Evolutionary conservation across 352 stramenopile genomes (phyloP), one percentile per base, ranked within the genome.

Genomic region (Globisporangium irregulare): DNA sequence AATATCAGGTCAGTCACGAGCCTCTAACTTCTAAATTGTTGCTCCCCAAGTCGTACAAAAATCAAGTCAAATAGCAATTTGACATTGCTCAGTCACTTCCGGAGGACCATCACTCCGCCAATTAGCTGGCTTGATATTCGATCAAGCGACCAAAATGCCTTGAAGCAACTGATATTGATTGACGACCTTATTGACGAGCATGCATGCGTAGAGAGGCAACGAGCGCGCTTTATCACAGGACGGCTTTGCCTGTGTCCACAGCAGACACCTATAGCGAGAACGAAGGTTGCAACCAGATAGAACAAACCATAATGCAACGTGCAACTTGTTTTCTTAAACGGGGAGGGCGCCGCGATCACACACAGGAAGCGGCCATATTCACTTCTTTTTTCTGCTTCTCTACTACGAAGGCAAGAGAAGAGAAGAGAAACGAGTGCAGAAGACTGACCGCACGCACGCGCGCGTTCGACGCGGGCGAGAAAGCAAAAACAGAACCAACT

Each of bases 401-500:
- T 27, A 55, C 48, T 14, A 25, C 46, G 41, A 48, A 48, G 12
- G 15, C 41, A 15, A n/a, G 41, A 48, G 15, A 20, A n/a, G 15
- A 43, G 36, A 18, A 38, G 12, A 43, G 36, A 43, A 18, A 43
- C 53, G 54, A 32, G 34, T 5, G 54, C 29, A 12, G 27, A 29
- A 43, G 54, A 41, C 1, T 12, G 53, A 41, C 18, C 18, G 41
- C 43, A 57, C 25, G 43, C 34, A 25, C 46, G 29, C 29, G 8
- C 29, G 4, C 29, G 4, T 7, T 14, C 46, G 6, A 25, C 5
- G 10, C 18, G 24, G 6, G 55, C 29, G 15, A 62, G 15, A 43
- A 62, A 43, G 55, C 24, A 36, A 48, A 61, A 62, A 62, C 32
- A 62, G 56, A 67, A 70, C 70, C 59, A 66, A 73, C 50, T 70